Base-by-base conservation (phyloP, 495 filamentous ascomycete genomes). In the Neurospora pannonica region DNA sequence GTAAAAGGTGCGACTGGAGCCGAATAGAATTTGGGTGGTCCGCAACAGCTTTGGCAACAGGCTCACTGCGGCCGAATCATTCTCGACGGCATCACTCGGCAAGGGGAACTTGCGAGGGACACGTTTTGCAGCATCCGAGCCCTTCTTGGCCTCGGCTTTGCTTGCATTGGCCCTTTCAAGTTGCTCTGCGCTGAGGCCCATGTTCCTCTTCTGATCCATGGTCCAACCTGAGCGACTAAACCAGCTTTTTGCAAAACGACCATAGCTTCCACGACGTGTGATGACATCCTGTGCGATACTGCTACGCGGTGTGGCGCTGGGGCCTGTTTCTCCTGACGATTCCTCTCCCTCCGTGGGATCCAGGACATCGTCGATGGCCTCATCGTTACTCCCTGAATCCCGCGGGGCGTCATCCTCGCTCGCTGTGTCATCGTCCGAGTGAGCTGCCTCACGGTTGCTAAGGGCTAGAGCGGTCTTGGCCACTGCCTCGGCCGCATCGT, bases 231-330 rank as follows among this genome's bases (percentile, higher is more conserved):
- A 91, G 76, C 87, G 90, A 15, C 92, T 95, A 76, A 98, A 93
- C 95, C 96, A 98, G 76, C 89, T 90, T 74, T 93, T 89, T 0
- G 95, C 93, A 80, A 97, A 97, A 31, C 92, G 85, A 2, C 95
- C 95, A 82, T 97, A 97, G 46, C 87, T 89, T 1, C 94, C 92
- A 73, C 88, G 91, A 74, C 88, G 90, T 7, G 86, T 87, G 71
- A 97, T 92, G 2, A 97, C 94, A 82, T 97, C 93, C 84, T 97
- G 88, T 0, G 91, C 93, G 73, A 96, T 89, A 72, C 88, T 90
- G 36, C 84, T 84, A 48, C 84, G 85, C 38, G 60, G 73, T 75
- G 31, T 78, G 72, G 11, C 74, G 42, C 15, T 86, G 81, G 38
- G 78, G 75, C 28, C 85, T 80, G 73, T 80, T 81, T 71, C 88